Evolutionary conservation across 2,329 filamentous ascomycete genomes (phyloP).

Genomic region (Thermochaetoides dissita): DNA sequence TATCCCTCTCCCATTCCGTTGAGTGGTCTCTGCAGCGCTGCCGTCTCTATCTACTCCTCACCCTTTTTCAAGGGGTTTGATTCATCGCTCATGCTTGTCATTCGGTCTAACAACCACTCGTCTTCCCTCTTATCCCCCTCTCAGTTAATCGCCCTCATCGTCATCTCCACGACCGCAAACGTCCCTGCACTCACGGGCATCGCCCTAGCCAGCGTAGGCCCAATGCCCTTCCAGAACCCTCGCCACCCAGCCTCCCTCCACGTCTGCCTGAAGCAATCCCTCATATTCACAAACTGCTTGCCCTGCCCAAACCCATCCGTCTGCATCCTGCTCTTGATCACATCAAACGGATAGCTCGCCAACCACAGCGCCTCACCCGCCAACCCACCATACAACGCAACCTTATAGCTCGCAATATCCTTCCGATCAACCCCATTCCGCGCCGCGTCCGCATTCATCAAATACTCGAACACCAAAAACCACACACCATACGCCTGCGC

Average conservation of each 20-base stretch:
- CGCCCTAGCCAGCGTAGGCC: constrained; percentile 76
- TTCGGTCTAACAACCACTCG: not conserved
- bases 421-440: constrained; percentile 63
- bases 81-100: not conserved
- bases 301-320: constrained; percentile 71
- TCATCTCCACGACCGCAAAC: constrained; percentile 69
- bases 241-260: constrained; percentile 60
- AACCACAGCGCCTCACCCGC: constrained; percentile 93
- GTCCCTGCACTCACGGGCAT: constrained; percentile 98
- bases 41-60: not conserved
- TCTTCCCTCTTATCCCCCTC: not conserved
- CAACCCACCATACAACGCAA: constrained; percentile 82
- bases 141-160: constrained; percentile 45
- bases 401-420: constrained; percentile 69
- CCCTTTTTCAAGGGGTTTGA: not conserved
- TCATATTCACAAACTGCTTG: constrained; percentile 67
- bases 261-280: constrained; percentile 76
- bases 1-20: not conserved
- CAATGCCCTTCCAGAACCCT: constrained; percentile 93
- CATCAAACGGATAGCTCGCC: constrained; percentile 86
- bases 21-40: not conserved
- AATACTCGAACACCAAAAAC: constrained; percentile 89
- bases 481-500: constrained; percentile 89
- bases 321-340: constrained; percentile 99
- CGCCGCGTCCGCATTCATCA: constrained; percentile 81